Base-by-base conservation (phyloP, 2,329 filamentous ascomycete species). In the Xylaria sp. region DNA sequence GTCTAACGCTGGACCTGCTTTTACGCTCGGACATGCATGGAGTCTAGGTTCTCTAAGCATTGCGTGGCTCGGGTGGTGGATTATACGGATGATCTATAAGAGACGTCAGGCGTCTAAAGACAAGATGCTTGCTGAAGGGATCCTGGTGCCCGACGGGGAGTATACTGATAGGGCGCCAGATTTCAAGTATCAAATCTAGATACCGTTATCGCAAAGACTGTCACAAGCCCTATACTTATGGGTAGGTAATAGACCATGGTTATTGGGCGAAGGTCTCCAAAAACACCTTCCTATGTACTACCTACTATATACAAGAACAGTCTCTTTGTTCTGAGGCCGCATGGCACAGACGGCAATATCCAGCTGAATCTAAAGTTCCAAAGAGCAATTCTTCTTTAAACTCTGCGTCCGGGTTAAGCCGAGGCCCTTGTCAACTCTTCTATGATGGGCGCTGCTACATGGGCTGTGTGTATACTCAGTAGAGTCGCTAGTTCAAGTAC, bases 81-180 rank as follows among this genome's bases (percentile, higher is more conserved):
- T 79, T 45, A 70, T 79, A 6, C 69, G 77, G 27, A 67, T 53
- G 39, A 75, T 81, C 8, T 81, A 81, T 48, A 68, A 48, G 42
- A 73, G 69, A n/a, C 79, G 79, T 14, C 66, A 77, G 66, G 64
- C 45, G 7, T 68, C 65, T 30, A 81, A 81, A 65, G 76, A 80
- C 60, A 71, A 60, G 51, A 70, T 71, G 32, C 48, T 78, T 24
- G 69, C 67, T 1, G 72, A 75, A 53, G 85, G 83, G 0, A 77
- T 85, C 19, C 83, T 84, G 1, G 82, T 82, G 7, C 84, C 85
- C 61, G 81, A 80, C 7, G 77, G 85, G 71, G 81, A 79, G 36
- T 85, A 82, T 64, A 81, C 79, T 32, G 80, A 87, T 74, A 84
- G 86, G 67, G 76, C 85, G 73, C 78, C 82, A 24, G 84, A 85